Conservation (phyloP, 2,329 filamentous ascomycete species). For the Pseudocercospora crystallina region DNA sequence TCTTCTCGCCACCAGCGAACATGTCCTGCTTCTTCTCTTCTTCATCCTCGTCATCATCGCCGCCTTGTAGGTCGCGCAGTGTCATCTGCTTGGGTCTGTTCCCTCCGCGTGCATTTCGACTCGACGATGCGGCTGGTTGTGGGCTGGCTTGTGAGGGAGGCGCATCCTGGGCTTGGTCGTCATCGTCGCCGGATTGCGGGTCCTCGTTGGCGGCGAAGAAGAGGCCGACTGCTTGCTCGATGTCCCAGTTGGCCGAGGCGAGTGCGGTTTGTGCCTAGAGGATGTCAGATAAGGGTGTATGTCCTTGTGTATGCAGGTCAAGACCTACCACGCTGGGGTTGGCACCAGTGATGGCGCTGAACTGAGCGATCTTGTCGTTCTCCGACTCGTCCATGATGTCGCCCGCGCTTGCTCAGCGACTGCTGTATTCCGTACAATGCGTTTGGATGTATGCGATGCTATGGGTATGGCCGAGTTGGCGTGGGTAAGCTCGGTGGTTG, state of each 20-base stretch:
- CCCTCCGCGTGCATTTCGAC: slow-evolving; percentile 24
- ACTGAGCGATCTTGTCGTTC: slow-evolving; percentile 36
- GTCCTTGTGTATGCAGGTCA: too few species aligned
- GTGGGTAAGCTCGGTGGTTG: not conserved
- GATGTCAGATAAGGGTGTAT: not conserved
- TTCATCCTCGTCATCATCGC: slow-evolving; percentile 60
- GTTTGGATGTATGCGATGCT: not conserved
- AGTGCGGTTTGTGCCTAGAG: slow-evolving; percentile 47
- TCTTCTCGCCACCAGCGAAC: slow-evolving; percentile 85
- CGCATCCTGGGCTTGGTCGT: slow-evolving; percentile 27
- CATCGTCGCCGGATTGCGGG: slow-evolving; percentile 36
- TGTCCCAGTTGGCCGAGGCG: slow-evolving; percentile 45
- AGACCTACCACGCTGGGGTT: slow-evolving; percentile 33
- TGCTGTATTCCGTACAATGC: not conserved
- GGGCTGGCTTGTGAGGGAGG: slow-evolving; percentile 13
- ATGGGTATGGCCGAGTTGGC: not conserved
- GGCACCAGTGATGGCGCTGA: slow-evolving; percentile 39
- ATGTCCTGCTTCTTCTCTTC: slow-evolving; percentile 66
- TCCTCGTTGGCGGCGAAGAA: slow-evolving; percentile 47
- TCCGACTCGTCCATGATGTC: slow-evolving; percentile 33
- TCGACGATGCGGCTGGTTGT: slow-evolving; percentile 17
- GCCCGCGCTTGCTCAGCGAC: not conserved
- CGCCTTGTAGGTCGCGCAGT: slow-evolving; percentile 48
- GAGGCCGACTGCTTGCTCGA: slow-evolving; percentile 46
- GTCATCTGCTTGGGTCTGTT: slow-evolving; percentile 40